Percentiles rank a stretch among this genome's conserved stretches.
phyloP scores from a whole-genome alignment of 169 alveolate genomes.

The Plasmodium vivax region DNA sequence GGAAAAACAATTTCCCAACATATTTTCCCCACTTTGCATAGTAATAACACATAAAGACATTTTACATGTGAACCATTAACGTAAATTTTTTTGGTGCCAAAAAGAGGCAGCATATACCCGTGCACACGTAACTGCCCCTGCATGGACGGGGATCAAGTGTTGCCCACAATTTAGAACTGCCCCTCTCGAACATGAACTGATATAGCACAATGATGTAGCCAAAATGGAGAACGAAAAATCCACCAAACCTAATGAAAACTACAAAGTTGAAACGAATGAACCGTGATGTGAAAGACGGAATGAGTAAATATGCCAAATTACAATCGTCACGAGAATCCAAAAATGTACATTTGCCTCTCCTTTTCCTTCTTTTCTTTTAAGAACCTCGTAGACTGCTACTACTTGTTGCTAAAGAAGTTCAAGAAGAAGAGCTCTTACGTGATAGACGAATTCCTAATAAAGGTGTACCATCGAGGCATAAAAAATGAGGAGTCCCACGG shows the following conservation, averaged over 20 bases:
- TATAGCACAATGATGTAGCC: background rate
- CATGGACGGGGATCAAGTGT: background rate
- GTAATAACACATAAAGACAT: background rate
- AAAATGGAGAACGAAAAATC: slow-evolving; percentile 1
- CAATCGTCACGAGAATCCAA: background rate
- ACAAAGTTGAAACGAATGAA: background rate
- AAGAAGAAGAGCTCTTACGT: slow-evolving; percentile 60
- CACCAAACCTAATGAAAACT: background rate
- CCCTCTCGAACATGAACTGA: background rate
- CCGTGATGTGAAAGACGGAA: background rate
- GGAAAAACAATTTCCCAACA: background rate
- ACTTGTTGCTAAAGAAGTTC: slow-evolving; percentile 52
- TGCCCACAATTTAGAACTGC: background rate
- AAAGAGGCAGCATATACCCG: background rate
- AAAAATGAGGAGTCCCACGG: background rate
- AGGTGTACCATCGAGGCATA: slow-evolving; percentile 21
- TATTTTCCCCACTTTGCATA: background rate
- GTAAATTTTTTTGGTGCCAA: background rate
- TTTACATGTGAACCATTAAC: background rate
- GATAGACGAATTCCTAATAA: slow-evolving; percentile 63
- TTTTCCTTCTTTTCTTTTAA: background rate
- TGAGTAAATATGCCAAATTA: background rate
- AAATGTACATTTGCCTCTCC: background rate
- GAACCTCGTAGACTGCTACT: slow-evolving; percentile 63
- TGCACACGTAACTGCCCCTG: background rate